Evolutionary conservation across 2,329 filamentous ascomycete species (phyloP).

Genomic region (Alternaria sp.): DNA sequence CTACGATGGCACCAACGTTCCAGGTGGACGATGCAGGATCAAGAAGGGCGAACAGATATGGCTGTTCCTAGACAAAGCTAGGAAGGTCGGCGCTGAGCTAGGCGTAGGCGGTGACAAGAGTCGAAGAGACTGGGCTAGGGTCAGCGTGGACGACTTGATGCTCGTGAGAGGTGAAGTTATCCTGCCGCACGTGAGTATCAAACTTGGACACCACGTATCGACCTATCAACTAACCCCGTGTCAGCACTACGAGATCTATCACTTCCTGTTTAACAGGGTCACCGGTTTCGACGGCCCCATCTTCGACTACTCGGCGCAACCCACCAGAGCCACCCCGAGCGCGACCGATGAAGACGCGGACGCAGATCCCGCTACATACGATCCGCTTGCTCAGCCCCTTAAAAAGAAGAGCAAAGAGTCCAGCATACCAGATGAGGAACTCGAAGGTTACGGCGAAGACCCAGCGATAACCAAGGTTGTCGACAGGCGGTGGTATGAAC

Average conservation of each 20-base stretch:
- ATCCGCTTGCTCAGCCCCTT: conserved; percentile 50
- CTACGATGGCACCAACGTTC: conserved; percentile 90
- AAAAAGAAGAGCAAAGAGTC: conserved; percentile 46
- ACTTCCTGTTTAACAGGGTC: conserved; percentile 91
- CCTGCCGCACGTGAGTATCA: conserved; percentile 77
- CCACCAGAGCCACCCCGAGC: conserved; percentile 51
- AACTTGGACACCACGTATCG: background rate
- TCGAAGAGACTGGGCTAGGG: conserved; percentile 84
- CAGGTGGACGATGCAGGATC: conserved; percentile 81
- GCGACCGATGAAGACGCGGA: conserved; percentile 22
- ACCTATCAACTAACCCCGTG: conserved; percentile 17
- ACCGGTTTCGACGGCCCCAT: conserved; percentile 75
- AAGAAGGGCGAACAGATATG: conserved; percentile 94
- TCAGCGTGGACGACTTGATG: conserved; percentile 95
- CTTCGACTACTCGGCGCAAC: conserved; percentile 74
- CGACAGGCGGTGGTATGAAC: conserved; percentile 94
- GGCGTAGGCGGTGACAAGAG: conserved; percentile 73
- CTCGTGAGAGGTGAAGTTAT: conserved; percentile 89
- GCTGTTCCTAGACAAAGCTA: conserved; percentile 89
- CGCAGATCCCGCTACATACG: conserved; percentile 40
- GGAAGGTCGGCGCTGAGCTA: conserved; percentile 86
- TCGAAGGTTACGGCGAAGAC: conserved; percentile 80
- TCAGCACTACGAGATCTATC: conserved; percentile 96
- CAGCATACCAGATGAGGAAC: conserved; percentile 54
- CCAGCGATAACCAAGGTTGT: conserved; percentile 89